Base-by-base conservation (phyloP, 257 asterid species). In the Solanum virginianum region DNA sequence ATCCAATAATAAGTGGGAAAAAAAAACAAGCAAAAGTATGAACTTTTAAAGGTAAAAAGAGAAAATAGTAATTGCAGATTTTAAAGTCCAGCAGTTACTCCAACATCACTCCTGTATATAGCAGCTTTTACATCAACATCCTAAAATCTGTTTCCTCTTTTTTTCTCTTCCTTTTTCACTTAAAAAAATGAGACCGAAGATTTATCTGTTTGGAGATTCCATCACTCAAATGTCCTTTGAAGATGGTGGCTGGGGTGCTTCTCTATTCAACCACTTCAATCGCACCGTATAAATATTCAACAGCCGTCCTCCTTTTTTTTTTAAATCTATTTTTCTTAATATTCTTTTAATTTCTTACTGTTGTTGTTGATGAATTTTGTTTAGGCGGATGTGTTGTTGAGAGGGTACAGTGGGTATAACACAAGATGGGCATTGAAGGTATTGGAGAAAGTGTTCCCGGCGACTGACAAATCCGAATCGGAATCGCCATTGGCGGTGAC, bases 361-460 rank as follows among this genome's bases (percentile, higher is more conserved):
- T 43, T 54, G 3, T 9, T 54, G 22, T 22, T 1, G 63, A 22
- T 72, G 39, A 45, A 18, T 39, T 85, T 12, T 41, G 16, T 82
- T 47, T 66, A 95, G 99, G 95, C 75, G 86, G 99, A 96, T 90
- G 96, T 96, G 89, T 93, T 93, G 89, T 66, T 96, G 86, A 90
- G 99, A 89, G 99, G 98, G 70, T 96, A 90, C 53, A 91, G 97
- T 83, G 99, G 99, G 74, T 94, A 93, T 89, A 96, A 96, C 88
- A 96, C 98, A 59, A 85, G 97, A 10, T 93, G 98, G 98, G 99
- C 94, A 15, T 84, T 93, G 12, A 93, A 87, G 91, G 92, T 89
- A 65, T 83, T 88, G 4, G 91, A 95, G 29, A 90, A 70, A 84
- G 94, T 90, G 74, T 93, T 96, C 55, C 93, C 94, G 79, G 72